Evolutionary conservation across 768 basidiomycete genomes (phyloP), one percentile per base, ranked within the genome.

Genomic region (Gloeostereum incarnatum): DNA sequence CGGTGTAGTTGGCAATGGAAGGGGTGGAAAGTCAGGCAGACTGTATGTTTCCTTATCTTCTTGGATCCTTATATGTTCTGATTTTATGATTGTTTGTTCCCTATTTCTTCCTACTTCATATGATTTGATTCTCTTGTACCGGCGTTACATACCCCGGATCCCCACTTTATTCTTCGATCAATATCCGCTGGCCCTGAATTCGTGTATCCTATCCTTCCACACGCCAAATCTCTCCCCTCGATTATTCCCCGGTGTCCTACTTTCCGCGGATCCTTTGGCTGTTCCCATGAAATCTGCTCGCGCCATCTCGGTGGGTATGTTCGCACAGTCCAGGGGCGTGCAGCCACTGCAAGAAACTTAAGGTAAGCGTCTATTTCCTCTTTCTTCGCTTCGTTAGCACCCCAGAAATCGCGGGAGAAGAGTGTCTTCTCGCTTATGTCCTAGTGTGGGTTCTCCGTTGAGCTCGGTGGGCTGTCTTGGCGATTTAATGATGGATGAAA

Each of bases 261-360:
- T 18, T 17, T 14, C 37, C 23, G 17, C 16, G 17, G 16, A 10
- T 9, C 37, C 37, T 2, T 8, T 30, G 40, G 31, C 39, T 40
- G 39, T 38, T 9, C 40, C 31, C 31, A 43, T 42, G 25, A 26
- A 32, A 26, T 17, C 14, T 16, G 13, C 13, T 27, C 18, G 17
- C 26, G 17, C 27, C 14, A 27, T n/a, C 26, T 31, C 35, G 30
- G 19, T 25, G 16, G 21, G 20, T 47, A 16, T 20, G 26, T 33
- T 24, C 23, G 18, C 22, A 30, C 55, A 89, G 85, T 30, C 78
- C 80, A 45, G 84, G 87, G 41, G 87, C 87, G 30, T 90, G 87
- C 58, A 81, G 73, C 3, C 77, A 89, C 52, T 90, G 87, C 71
- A 90, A 88, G 58, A 82, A 78, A 52, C 75, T 89, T 50, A 90